Base-by-base conservation (phyloP, 805 yeast species). In the Metschnikowia colocasiae region DNA sequence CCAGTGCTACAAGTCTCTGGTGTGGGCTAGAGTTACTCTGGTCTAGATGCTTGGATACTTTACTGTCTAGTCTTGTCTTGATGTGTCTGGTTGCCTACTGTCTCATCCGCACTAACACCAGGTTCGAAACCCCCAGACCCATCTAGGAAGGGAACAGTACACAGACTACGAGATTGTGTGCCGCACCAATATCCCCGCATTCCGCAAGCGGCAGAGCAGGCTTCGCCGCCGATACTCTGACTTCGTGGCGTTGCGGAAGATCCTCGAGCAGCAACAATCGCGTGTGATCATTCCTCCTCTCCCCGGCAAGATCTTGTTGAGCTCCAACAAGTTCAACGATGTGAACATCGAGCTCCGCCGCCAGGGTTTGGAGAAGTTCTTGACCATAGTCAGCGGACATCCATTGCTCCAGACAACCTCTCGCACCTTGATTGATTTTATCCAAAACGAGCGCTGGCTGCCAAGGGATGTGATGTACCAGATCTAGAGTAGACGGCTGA, bases 121-220 rank as follows among this genome's bases (percentile, higher is more conserved):
- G 77, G 79, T 77, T 42, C 72, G 78, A 23, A 83, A 83, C 61
- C 95, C 96, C 9, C 80, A 81, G 52, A 88, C 95, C 0, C 95
- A 87, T 58, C 67, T 69, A 48, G 78, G 85, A 19, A 67, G 81
- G 27, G 77, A 81, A 25, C 81, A 83, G 82, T 92, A 76, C 64
- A 92, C 98, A 8, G 98, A 92, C 66, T 92, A 92, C 65, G 97
- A 91, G 65, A 81, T 92, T 19, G 74, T 86, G 7, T 89, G 97
- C 63, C 75, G 90, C 45, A 92, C 97, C 20, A 92, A 94, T 65
- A 81, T 94, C 47, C 98, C 98, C 1, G 83, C 90, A 2, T 92
- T 94, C 67, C 79, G 79, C 52, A 76, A 79, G 51, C 72, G 82
- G 43, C 64, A 65, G 34, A 80, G 89, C 26, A 67, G 74, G 27